Evolutionary conservation across 192 early-diverging fungal genomes (phyloP).

Genomic region (Entomortierella beljakovae): DNA sequence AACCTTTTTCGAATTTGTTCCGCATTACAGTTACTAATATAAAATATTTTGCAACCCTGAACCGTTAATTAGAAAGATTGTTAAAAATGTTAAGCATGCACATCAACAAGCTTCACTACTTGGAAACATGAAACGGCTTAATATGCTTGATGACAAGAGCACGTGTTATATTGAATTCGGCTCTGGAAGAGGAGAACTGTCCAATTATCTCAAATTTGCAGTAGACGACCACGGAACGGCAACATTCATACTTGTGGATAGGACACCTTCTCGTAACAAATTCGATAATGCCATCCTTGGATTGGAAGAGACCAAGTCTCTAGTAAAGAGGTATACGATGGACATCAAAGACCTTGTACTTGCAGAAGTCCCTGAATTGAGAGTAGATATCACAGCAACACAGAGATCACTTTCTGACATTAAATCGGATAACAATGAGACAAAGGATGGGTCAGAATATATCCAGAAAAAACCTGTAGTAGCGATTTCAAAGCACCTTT

Average conservation of each 20-base stretch:
- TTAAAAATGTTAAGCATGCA: constrained; percentile 61
- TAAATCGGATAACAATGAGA: neutral
- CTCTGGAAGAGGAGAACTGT: constrained; percentile 74
- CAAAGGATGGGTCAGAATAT: constrained; percentile 20
- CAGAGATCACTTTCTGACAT: constrained; percentile 29
- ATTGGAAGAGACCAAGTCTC: constrained; percentile 43
- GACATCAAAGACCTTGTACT: constrained; percentile 91
- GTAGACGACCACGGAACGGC: constrained; percentile 54
- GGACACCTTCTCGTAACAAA: constrained; percentile 83
- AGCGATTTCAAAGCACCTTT: constrained; percentile 89
- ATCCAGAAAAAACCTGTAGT: constrained; percentile 68
- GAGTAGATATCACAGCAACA: constrained; percentile 47
- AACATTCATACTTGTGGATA: constrained; percentile 79
- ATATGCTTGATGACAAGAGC: constrained; percentile 64
- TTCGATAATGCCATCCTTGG: constrained; percentile 60
- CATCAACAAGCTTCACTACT: constrained; percentile 81
- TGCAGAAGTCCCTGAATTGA: constrained; percentile 59
- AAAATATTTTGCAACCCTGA: neutral
- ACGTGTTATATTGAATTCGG: constrained; percentile 86
- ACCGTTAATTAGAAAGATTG: constrained; percentile 29
- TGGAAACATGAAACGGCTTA: constrained; percentile 74
- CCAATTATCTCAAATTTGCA: constrained; percentile 60
- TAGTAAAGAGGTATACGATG: constrained; percentile 72
- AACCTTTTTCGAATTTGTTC: neutral
- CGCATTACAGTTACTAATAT: neutral